These are phyloP conservation scores for Barnettozyma sucrosica DNA, from an alignment of 805 yeast genomes.

Conservation along the genomic window DNA sequence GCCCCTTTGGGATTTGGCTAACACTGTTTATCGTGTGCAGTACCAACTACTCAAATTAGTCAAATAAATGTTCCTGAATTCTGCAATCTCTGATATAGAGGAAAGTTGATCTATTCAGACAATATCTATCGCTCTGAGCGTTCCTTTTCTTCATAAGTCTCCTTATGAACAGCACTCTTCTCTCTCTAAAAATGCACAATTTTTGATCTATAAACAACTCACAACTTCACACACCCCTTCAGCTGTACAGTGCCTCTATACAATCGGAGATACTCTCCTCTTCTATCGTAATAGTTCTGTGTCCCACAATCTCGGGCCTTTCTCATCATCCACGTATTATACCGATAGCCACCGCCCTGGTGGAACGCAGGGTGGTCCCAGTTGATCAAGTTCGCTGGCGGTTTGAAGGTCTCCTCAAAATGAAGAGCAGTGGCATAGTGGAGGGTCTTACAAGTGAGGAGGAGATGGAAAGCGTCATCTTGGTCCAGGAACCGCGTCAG, in stretches of 20 bases:
- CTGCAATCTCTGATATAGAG: no score
- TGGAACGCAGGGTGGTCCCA: conserved; percentile 17
- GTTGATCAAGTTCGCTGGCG: conserved; percentile 14
- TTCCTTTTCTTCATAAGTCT: no score
- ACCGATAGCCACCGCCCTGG: not conserved
- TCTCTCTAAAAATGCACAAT: no score
- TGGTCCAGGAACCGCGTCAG: conserved; percentile 13
- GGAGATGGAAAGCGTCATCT: conserved; percentile 18
- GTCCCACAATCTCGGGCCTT: conserved; percentile 2
- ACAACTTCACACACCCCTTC: not conserved
- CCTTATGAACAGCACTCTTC: no score
- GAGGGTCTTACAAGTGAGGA: conserved; percentile 18
- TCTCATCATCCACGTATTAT: conserved; percentile 4
- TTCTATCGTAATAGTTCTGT: conserved; percentile 1
- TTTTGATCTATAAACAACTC: no score
- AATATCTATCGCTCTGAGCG: no score
- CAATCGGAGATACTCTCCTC: not conserved
- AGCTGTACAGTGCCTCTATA: not conserved
- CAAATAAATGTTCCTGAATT: no score
- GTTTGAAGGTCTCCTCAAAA: conserved; percentile 8
- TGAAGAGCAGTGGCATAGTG: conserved; percentile 16
- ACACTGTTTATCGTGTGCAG: not conserved
- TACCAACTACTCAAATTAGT: no score
- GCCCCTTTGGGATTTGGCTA: not conserved
- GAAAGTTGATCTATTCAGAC: no score